A percentile compares a stretch with the other conserved stretches of the same genome.
phyloP scores from a whole-genome alignment of 768 basidiomycete species.

The Collybia sordida region DNA sequence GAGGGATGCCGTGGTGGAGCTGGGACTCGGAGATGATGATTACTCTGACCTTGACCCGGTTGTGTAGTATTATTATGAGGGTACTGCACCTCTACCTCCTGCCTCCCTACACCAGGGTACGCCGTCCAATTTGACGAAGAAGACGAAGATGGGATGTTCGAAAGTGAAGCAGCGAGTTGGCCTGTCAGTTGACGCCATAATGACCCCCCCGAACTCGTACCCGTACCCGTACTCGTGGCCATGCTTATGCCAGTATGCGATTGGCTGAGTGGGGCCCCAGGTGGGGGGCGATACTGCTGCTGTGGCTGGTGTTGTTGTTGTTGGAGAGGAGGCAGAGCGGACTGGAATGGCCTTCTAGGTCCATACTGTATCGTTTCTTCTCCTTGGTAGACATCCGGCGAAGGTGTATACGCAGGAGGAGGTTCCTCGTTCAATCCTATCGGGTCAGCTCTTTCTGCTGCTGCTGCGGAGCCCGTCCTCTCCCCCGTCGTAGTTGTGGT shows the following conservation, averaged over 20 bases:
- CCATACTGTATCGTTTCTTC: constrained; percentile 66
- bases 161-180: not conserved
- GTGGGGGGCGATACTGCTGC: not conserved
- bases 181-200: constrained; percentile 1
- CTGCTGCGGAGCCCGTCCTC: not conserved
- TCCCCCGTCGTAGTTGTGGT: not conserved
- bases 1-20: constrained; percentile 22
- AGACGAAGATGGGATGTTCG: not conserved
- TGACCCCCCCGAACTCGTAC: no score
- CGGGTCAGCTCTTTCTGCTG: not conserved
- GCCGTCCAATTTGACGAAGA: not conserved
- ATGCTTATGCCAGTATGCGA: no score
- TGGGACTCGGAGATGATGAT: not conserved
- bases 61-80: no score
- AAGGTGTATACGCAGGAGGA: constrained; percentile 70
- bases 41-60: no score
- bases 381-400: constrained; percentile 51
- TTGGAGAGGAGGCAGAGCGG: constrained; percentile 21
- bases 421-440: constrained; percentile 44
- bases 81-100: no score
- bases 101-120: no score
- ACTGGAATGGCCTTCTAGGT: constrained; percentile 63
- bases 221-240: no score
- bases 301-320: constrained; percentile 5
- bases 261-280: no score